Conservation (phyloP, 805 yeast species). For the Hermanozyma aechmeae region DNA sequence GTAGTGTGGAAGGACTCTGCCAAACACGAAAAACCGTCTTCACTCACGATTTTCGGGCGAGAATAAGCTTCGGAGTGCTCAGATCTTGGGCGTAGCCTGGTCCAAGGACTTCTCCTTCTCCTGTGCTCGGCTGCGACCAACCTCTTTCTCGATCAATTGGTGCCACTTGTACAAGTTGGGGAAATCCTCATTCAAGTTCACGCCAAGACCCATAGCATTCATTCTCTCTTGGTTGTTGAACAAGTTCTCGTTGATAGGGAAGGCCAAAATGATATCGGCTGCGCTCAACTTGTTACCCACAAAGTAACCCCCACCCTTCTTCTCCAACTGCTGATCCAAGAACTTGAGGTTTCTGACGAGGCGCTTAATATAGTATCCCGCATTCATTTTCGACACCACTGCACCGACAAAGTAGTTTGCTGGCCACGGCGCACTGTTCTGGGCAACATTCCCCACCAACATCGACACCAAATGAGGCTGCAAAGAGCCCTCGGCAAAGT, state of each 20-base stretch:
- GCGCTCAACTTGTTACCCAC: constrained; percentile 28
- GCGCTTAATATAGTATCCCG: constrained; percentile 18
- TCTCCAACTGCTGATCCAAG: constrained; percentile 19
- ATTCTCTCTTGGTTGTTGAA: constrained; percentile 5
- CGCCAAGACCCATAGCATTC: too few relatives aligned
- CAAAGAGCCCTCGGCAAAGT: constrained; percentile 17
- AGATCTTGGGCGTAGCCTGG: too few relatives aligned
- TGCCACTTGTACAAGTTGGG: constrained; percentile 1
- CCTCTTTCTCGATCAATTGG: neutral
- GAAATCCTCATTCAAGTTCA: too few relatives aligned
- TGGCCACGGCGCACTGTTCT: constrained; percentile 19
- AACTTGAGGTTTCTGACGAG: constrained; percentile 14
- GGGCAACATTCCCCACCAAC: constrained; percentile 17
- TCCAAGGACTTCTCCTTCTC: too few relatives aligned
- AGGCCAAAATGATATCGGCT: constrained; percentile 29
- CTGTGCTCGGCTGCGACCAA: too few relatives aligned
- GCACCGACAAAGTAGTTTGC: constrained; percentile 12
- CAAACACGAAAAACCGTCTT: too few relatives aligned
- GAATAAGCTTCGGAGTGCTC: too few relatives aligned
- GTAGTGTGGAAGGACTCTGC: too few relatives aligned
- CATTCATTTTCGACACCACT: constrained; percentile 15
- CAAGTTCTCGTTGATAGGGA: constrained; percentile 18
- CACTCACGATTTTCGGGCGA: too few relatives aligned
- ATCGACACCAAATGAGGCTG: constrained; percentile 14
- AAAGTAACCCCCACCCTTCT: constrained; percentile 25